These are phyloP conservation scores for Cenchrus purpureus DNA, from an alignment of 176 grass and related monocot species.

Conservation along the genomic window DNA sequence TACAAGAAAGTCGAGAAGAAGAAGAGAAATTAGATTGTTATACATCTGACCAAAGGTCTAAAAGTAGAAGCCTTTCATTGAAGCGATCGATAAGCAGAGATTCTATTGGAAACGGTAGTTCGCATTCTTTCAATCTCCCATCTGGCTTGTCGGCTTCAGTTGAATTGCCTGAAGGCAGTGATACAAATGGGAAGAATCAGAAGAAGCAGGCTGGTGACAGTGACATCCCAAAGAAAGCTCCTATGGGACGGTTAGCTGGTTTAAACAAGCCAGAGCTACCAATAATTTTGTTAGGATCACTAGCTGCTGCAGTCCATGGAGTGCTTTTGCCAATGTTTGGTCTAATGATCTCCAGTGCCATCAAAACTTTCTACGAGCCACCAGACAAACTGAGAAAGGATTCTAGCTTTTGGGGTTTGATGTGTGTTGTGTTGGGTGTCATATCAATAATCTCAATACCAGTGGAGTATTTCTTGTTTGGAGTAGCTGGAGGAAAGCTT, in stretches of 20 bases:
- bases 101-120: slow-evolving; percentile 37
- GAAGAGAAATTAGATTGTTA: neutral
- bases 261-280: slow-evolving; percentile 66
- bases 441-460: slow-evolving; percentile 10
- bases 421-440: slow-evolving; percentile 51
- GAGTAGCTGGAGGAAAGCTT: too few species aligned
- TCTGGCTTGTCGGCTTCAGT: neutral
- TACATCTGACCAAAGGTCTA: slow-evolving; percentile 5
- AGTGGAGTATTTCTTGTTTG: too few species aligned
- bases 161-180: neutral
- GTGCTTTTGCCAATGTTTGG: slow-evolving; percentile 59
- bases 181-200: neutral
- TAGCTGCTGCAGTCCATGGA: slow-evolving; percentile 58
- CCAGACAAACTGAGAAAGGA: slow-evolving; percentile 50
- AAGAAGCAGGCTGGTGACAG: neutral
- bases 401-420: slow-evolving; percentile 52
- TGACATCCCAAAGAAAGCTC: slow-evolving; percentile 30
- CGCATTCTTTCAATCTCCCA: slow-evolving; percentile 19
- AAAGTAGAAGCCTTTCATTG: slow-evolving; percentile 22
- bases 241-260: slow-evolving; percentile 38
- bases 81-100: neutral
- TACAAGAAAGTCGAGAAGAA: slow-evolving; percentile 49
- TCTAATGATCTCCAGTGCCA: slow-evolving; percentile 32
- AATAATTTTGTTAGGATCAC: slow-evolving; percentile 45
- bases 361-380: slow-evolving; percentile 25